Conservation (phyloP, 768 basidiomycete species). For the Tremella fuciformis region DNA sequence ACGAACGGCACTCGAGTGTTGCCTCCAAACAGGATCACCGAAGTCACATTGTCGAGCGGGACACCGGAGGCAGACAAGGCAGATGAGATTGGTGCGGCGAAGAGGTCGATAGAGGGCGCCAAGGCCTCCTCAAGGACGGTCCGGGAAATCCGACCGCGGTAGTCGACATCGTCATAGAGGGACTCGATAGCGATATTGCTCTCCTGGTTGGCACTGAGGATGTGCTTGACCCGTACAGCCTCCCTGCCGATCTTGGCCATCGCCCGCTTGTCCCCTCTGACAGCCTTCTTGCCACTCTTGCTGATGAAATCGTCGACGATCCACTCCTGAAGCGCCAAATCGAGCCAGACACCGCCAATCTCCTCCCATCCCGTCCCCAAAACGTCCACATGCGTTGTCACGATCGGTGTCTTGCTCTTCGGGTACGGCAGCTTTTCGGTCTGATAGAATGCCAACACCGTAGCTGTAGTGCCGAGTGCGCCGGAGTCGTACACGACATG, state of each 20-base stretch:
- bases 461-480: slow-evolving; percentile 58
- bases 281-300: slow-evolving; percentile 56
- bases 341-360: slow-evolving; percentile 77
- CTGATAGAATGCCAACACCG: slow-evolving; percentile 50
- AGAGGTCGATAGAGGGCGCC: slow-evolving; percentile 15
- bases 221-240: slow-evolving; percentile 81
- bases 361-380: slow-evolving; percentile 80
- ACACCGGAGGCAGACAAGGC: slow-evolving; percentile 28
- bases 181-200: slow-evolving; percentile 77
- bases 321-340: slow-evolving; percentile 75
- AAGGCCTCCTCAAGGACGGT: slow-evolving; percentile 68
- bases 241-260: slow-evolving; percentile 96
- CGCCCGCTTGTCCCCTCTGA: slow-evolving; percentile 71
- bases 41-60: slow-evolving; percentile 50
- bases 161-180: slow-evolving; percentile 84
- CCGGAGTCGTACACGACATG: slow-evolving; percentile 95
- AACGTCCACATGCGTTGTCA: slow-evolving; percentile 69
- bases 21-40: slow-evolving; percentile 91
- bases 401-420: slow-evolving; percentile 51
- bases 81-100: slow-evolving; percentile 30
- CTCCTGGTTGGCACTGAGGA: slow-evolving; percentile 88
- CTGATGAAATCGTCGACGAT: slow-evolving; percentile 69
- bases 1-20: slow-evolving; percentile 87
- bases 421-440: slow-evolving; percentile 38
- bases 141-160: slow-evolving; percentile 72